Evolutionary conservation across 1,284 basidiomycete genomes (phyloP).

Genomic region (Fomes fomentarius): DNA sequence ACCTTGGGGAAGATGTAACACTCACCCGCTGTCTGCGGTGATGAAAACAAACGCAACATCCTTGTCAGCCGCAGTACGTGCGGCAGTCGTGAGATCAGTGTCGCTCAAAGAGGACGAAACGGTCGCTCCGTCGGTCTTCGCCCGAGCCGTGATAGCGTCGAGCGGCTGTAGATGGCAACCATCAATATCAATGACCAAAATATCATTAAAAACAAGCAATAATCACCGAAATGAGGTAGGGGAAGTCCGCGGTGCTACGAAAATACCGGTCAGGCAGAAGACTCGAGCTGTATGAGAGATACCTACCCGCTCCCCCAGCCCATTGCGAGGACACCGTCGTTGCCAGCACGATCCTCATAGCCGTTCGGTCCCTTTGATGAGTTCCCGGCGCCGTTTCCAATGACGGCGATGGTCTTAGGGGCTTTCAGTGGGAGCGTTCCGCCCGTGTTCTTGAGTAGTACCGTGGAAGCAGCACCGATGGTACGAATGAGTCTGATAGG

Average conservation of each 20-base stretch:
- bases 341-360: slow-evolving; percentile 36
- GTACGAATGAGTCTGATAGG: slow-evolving; percentile 58
- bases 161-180: slow-evolving; percentile 41
- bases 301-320: slow-evolving; percentile 62
- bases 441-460: slow-evolving; percentile 74
- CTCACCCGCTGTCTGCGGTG: slow-evolving; percentile 48
- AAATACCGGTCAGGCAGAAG: not conserved
- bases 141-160: slow-evolving; percentile 50
- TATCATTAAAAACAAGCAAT: not conserved
- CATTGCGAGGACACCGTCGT: slow-evolving; percentile 48
- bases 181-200: not conserved
- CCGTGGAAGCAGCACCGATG: slow-evolving; percentile 71
- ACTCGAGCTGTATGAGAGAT: too few relatives aligned
- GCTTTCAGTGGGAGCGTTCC: slow-evolving; percentile 59
- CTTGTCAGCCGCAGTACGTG: slow-evolving; percentile 50
- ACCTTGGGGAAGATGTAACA: not conserved
- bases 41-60: slow-evolving; percentile 69
- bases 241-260: slow-evolving; percentile 34
- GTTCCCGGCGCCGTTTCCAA: slow-evolving; percentile 68
- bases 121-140: slow-evolving; percentile 42
- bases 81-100: slow-evolving; percentile 53
- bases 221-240: slow-evolving; percentile 35
- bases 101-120: slow-evolving; percentile 59
- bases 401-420: slow-evolving; percentile 56
- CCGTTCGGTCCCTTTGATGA: slow-evolving; percentile 63